Evolutionary conservation across 495 filamentous ascomycete genomes (phyloP), one percentile per base, ranked within the genome.

Genomic region (Mytilinidion resinicola): DNA sequence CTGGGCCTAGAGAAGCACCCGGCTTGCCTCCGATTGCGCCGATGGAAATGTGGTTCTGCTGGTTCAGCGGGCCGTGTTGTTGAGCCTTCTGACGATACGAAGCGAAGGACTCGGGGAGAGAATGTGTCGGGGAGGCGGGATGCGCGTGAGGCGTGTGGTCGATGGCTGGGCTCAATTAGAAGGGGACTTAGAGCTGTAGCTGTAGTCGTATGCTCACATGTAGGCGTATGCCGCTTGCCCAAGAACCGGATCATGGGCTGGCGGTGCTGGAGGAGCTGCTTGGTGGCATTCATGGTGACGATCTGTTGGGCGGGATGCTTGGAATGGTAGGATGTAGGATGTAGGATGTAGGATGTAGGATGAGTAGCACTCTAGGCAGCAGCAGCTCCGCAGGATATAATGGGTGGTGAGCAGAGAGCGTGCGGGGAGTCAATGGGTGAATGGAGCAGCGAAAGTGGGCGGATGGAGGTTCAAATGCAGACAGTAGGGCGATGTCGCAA

Each of bases 51-150:
- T 67, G 60, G 34, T 50, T 77, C 63, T 81, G 78, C 61, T 80
- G 80, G 57, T 72, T 78, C 48, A 97, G 83, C 9, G 93, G 93
- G 19, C 93, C 93, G 72, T 96, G 91, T 70, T 96, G 92, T 73
- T 90, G 87, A 25, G 92, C 95, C 74, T 90, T 89, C 70, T 85
- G 82, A 67, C 93, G 86, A 82, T 98, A 98, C 65, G 83, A 77
- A 59, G 89, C 90, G 78, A 98, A 98, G 44, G 87, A 87, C 63
- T 85, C 79, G 39, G 84, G 84, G 17, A 86, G 80, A 47, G 64
- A 48, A 37, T 77, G 66, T 4, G 79, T 65, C 66, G 90, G 88
- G 46, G 87, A 84, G 43, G 83, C 80, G 34, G 83, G 83, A 70
- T 86, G 82, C 44, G 78, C 75, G 54, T 84, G 76, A 41, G 84